These are phyloP conservation scores for Quercus lobata DNA, from an alignment of 331 rosid species.

Conservation along the genomic window DNA sequence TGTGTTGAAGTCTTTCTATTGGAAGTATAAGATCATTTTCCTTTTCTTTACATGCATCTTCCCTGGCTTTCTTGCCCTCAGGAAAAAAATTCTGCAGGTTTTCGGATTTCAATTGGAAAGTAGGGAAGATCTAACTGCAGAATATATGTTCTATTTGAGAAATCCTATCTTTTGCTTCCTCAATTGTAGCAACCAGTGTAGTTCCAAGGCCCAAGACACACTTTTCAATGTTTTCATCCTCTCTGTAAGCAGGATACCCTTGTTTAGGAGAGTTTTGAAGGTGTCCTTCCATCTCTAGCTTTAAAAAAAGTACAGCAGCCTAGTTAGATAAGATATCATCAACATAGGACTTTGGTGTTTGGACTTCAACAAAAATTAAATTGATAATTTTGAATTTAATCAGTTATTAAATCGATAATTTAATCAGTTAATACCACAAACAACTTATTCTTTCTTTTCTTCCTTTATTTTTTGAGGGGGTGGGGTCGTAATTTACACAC, in stretches of 20 bases:
- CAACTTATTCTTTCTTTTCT: too few species aligned
- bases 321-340: too few species aligned
- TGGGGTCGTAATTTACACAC: too few species aligned
- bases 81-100: constrained; percentile 27
- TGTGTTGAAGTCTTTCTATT: constrained; percentile 31
- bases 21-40: constrained; percentile 29
- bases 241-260: constrained; percentile 19
- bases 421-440: not conserved
- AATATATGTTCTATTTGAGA: constrained; percentile 75
- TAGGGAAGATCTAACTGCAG: constrained; percentile 63
- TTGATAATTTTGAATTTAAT: not conserved
- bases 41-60: constrained; percentile 34
- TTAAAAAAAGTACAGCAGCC: too few species aligned
- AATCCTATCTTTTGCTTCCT: constrained; percentile 74
- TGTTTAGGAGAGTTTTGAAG: constrained; percentile 25
- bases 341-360: too few species aligned
- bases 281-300: constrained; percentile 36
- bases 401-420: not conserved
- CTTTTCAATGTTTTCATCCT: constrained; percentile 20
- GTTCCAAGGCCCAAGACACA: constrained; percentile 63
- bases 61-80: constrained; percentile 32
- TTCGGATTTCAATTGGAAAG: constrained; percentile 42
- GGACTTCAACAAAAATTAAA: not conserved
- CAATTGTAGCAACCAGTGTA: constrained; percentile 70
- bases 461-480: too few species aligned